These are phyloP conservation scores for Talaromyces ruber DNA, from an alignment of 495 filamentous ascomycete species.

Conservation along the genomic window DNA sequence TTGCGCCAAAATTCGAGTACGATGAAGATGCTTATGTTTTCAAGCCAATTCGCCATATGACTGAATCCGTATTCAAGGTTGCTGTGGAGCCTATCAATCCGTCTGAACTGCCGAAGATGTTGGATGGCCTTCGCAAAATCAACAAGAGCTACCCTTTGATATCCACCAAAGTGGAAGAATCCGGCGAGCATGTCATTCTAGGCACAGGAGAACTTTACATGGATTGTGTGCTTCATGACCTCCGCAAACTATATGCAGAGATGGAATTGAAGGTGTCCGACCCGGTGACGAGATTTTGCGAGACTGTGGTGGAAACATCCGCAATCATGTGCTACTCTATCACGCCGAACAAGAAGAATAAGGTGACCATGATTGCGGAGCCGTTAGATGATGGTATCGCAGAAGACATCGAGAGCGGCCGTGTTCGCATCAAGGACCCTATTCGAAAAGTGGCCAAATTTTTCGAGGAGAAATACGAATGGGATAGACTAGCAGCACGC, in stretches of 20 bases:
- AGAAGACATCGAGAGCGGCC: constrained; percentile 87
- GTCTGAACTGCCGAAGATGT: constrained; percentile 97
- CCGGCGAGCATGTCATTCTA: constrained; percentile 91
- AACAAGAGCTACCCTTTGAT: constrained; percentile 96
- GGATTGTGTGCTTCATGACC: constrained; percentile 96
- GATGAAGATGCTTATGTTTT: constrained; percentile 93
- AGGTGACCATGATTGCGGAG: constrained; percentile 97
- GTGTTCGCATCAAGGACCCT: constrained; percentile 86
- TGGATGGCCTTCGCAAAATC: constrained; percentile 91
- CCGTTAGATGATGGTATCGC: constrained; percentile 91
- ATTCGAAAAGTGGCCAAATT: constrained; percentile 90
- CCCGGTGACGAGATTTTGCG: constrained; percentile 93
- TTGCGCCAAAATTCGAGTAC: constrained; percentile 71
- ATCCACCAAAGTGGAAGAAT: constrained; percentile 95
- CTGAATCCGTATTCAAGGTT: constrained; percentile 95
- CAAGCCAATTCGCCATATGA: constrained; percentile 87
- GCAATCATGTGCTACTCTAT: constrained; percentile 97
- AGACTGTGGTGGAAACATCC: constrained; percentile 95
- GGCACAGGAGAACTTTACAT: constrained; percentile 97
- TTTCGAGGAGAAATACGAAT: constrained; percentile 95
- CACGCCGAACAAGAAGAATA: constrained; percentile 98
- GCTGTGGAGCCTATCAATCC: constrained; percentile 98
- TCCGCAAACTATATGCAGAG: constrained; percentile 88
- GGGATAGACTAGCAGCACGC: constrained; percentile 87
- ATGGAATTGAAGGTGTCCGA: constrained; percentile 99